Percentiles rank a stretch among this genome's conserved stretches.
Conservation (phyloP, 345 rosid species). For the Balakata baccata region DNA sequence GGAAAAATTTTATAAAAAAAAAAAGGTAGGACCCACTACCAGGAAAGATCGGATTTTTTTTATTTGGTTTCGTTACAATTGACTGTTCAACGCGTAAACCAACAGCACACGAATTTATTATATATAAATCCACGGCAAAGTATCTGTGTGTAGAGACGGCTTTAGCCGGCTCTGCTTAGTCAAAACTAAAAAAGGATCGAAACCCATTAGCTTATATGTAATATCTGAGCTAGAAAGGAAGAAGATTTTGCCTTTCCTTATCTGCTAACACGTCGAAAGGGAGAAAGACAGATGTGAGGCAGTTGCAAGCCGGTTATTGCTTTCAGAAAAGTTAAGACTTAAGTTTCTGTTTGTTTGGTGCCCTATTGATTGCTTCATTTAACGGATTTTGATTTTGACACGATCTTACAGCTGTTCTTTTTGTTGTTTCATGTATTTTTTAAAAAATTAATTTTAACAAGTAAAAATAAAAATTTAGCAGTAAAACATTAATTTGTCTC, state of each 20-base stretch:
- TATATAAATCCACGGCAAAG: background rate
- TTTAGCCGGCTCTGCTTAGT: constrained; percentile 26
- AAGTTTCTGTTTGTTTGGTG: background rate
- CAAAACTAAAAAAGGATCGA: constrained; percentile 11
- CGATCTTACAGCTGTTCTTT: background rate
- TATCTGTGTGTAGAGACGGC: constrained; percentile 3
- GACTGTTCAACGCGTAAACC: constrained; percentile 42
- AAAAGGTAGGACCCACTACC: constrained; percentile 10
- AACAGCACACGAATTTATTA: background rate
- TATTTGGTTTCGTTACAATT: constrained; percentile 4
- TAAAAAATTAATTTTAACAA: background rate
- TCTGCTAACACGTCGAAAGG: background rate
- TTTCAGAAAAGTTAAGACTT: background rate
- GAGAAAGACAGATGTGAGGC: background rate
- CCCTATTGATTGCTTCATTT: background rate
- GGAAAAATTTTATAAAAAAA: no score
- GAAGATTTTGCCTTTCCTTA: background rate
- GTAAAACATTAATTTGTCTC: no score
- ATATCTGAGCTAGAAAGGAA: background rate
- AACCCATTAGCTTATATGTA: no score
- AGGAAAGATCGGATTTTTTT: constrained; percentile 8
- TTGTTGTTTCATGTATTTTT: background rate
- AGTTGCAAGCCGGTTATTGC: constrained; percentile 8
- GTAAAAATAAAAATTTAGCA: no score
- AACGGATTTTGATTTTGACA: constrained; percentile 18